A percentile compares a stretch with the other conserved stretches of the same genome.
These are phyloP conservation scores for Eimeria mitis DNA, from an alignment of 169 alveolate genomes.

Conservation along the genomic window DNA sequence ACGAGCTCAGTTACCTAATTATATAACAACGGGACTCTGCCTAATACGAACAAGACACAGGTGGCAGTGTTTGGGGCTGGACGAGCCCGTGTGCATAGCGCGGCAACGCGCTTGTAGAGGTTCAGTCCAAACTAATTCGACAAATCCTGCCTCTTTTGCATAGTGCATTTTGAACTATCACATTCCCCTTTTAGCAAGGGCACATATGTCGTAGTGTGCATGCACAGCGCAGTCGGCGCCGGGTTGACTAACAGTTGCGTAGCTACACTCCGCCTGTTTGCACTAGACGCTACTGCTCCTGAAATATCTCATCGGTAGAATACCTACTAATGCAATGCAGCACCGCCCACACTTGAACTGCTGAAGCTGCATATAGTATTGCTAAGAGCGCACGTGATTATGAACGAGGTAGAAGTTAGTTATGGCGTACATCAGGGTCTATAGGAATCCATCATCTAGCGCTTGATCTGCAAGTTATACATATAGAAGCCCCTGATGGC, in stretches of 20 bases:
- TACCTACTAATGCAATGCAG: not conserved
- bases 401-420: not conserved
- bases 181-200: not conserved
- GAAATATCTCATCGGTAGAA: not conserved
- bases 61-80: slow-evolving; percentile 49
- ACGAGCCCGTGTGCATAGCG: slow-evolving; percentile 39
- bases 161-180: not conserved
- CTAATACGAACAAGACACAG: slow-evolving; percentile 28
- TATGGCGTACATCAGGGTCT: not conserved
- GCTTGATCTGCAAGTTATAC: not conserved
- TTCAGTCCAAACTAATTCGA: not conserved
- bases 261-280: not conserved
- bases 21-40: not conserved
- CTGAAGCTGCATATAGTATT: not conserved
- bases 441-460: not conserved
- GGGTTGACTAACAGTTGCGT: not conserved
- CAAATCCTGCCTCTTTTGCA: not conserved
- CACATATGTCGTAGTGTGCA: not conserved
- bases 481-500: not conserved
- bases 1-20: slow-evolving; percentile 20
- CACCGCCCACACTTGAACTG: not conserved
- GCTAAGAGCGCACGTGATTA: not conserved
- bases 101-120: not conserved
- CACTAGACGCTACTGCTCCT: not conserved
- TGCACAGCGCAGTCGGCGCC: not conserved